phyloP scores from a whole-genome alignment of 495 filamentous ascomycete species.

The Penicillium diatomitis region DNA sequence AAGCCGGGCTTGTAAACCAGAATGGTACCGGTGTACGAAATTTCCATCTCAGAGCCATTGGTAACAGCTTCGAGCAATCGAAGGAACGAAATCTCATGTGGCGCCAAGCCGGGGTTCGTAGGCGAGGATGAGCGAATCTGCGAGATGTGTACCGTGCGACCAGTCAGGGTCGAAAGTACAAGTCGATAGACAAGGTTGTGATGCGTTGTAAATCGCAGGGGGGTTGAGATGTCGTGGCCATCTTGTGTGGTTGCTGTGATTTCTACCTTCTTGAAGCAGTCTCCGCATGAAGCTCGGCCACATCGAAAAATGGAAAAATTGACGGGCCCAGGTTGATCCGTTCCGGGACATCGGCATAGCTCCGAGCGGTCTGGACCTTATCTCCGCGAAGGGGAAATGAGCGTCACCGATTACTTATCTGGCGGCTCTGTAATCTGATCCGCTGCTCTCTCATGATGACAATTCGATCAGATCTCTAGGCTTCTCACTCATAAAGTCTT shows the following conservation, averaged over 20 bases:
- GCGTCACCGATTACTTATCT: too few relatives aligned
- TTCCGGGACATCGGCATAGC: slow-evolving; percentile 14
- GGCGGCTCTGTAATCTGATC: too few relatives aligned
- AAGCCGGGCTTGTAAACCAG: slow-evolving; percentile 86
- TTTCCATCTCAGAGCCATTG: slow-evolving; percentile 90
- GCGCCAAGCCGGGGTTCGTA: slow-evolving; percentile 76
- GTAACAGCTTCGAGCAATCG: slow-evolving; percentile 90
- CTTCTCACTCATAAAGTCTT: too few relatives aligned
- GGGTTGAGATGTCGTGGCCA: slow-evolving; percentile 36
- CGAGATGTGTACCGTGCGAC: slow-evolving; percentile 79
- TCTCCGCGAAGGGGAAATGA: slow-evolving; percentile 7
- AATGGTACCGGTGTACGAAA: slow-evolving; percentile 89
- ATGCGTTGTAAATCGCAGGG: slow-evolving; percentile 69
- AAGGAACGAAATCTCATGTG: slow-evolving; percentile 90
- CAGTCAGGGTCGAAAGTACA: slow-evolving; percentile 84
- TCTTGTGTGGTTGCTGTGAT: slow-evolving; percentile 11
- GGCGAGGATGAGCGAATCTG: slow-evolving; percentile 81
- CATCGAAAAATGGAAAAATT: slow-evolving; percentile 27
- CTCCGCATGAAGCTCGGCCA: slow-evolving; percentile 8
- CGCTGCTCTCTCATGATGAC: too few relatives aligned
- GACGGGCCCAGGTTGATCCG: slow-evolving; percentile 20
- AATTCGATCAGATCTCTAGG: slow-evolving; percentile 6
- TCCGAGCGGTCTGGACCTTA: slow-evolving; percentile 12
- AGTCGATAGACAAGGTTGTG: slow-evolving; percentile 75
- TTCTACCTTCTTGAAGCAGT: neutral